Evolutionary conservation across 2,329 filamentous ascomycete species (phyloP).

Genomic region (Ophiocordyceps camponoti-floridani): DNA sequence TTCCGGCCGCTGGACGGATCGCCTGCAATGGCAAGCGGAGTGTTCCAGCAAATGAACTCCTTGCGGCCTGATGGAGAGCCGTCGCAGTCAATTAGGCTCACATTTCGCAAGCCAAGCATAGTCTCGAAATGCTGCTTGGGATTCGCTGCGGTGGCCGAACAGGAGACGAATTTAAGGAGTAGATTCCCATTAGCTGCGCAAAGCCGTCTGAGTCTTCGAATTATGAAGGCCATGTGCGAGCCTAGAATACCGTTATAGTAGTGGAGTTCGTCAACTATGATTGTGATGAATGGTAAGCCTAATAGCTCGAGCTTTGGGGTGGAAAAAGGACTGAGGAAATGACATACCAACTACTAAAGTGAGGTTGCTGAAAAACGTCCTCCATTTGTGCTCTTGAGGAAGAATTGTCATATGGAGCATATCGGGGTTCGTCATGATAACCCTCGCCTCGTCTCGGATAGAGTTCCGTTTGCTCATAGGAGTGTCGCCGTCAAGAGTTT

Average conservation of each 20-base stretch:
- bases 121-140: constrained; percentile 81
- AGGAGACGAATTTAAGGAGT: constrained; percentile 78
- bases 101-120: constrained; percentile 76
- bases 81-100: constrained; percentile 73
- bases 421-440: constrained; percentile 96
- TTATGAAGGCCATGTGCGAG: constrained; percentile 85
- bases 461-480: constrained; percentile 58
- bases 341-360: constrained; percentile 60
- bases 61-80: constrained; percentile 81
- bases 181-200: constrained; percentile 82
- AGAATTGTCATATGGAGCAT: constrained; percentile 93
- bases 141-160: constrained; percentile 91
- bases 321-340: not conserved
- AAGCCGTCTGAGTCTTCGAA: constrained; percentile 72
- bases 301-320: not conserved
- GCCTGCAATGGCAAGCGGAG: constrained; percentile 74
- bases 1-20: constrained; percentile 78
- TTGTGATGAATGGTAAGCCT: not conserved
- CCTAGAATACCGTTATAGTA: constrained; percentile 94
- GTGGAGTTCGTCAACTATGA: constrained; percentile 69
- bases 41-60: constrained; percentile 96
- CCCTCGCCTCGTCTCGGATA: constrained; percentile 74
- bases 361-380: constrained; percentile 72
- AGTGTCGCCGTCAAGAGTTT: constrained; percentile 94
- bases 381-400: constrained; percentile 81